Evolutionary conservation across 768 basidiomycete species (phyloP), one percentile per base, ranked within the genome.

Genomic region (Pleurotus pulmonarius): DNA sequence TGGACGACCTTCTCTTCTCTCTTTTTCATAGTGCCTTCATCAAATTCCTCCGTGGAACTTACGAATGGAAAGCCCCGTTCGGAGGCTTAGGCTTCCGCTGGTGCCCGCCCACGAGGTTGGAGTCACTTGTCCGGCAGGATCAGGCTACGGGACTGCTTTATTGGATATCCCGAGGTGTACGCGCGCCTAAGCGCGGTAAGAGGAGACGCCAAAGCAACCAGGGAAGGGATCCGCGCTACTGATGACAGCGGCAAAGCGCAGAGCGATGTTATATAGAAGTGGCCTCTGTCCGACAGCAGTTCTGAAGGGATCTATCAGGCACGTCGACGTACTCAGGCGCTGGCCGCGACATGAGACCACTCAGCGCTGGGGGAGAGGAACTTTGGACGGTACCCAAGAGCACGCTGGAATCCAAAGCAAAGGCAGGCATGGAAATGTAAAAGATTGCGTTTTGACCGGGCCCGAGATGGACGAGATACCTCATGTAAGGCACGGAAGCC

Each of bases 191-290:
- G 41, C 11, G 51, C 38, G 51, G 51, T n/a, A 40, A 20, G 24
- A 41, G 51, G 22, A 37, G 34, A 39, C 20, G 34, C 51, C 38
- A 37, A 39, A n/a, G 51, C 38, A 52, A 16, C n/a, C 18, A 52
- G 38, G 41, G 51, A 52, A 52, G 51, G 51, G 51, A 52, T 52
- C 51, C 51, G 51, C 51, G 51, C 51, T 24, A 39, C 18, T 52
- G 18, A 52, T 39, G 26, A 15, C 38, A 37, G 49, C 20, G 26
- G 38, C 51, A 20, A 40, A 37, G 29, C 51, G 41, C 38, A 37
- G 22, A 39, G 51, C 12, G 20, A 40, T 22, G 20, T 52, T 40
- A 40, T 9, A 52, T 52, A 20, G 51, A 52, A 52, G 51, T 25
- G 16, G 13, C 16, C 6, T 16, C 46, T 16, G 13, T 15, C 13